A percentile compares a stretch with the other conserved stretches of the same genome.
Conservation (phyloP, 495 filamentous ascomycete genomes). For the Cudoniella acicularis region DNA sequence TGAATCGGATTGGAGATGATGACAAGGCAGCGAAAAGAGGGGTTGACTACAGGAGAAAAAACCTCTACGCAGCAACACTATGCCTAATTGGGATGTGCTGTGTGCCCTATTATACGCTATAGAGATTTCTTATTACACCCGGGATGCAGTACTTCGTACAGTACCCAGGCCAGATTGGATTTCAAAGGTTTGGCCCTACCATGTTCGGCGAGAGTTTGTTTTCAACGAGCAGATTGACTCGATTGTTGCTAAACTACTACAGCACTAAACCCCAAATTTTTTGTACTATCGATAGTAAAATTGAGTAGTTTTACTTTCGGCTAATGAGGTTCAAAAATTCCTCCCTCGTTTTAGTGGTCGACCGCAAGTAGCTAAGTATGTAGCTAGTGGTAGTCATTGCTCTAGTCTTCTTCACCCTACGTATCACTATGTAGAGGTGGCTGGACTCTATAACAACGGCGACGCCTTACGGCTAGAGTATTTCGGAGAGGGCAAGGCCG, state of each 20-base stretch:
- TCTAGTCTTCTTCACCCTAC: slow-evolving; percentile 65
- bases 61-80: slow-evolving; percentile 4
- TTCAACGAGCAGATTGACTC: no score
- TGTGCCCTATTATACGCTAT: background rate
- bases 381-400: slow-evolving; percentile 91
- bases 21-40: slow-evolving; percentile 6
- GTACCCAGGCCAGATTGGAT: no score
- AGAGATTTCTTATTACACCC: background rate
- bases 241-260: no score
- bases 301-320: no score
- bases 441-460: slow-evolving; percentile 96
- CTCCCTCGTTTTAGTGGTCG: slow-evolving; percentile 87
- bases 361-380: slow-evolving; percentile 90
- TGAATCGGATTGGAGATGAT: slow-evolving; percentile 3
- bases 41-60: slow-evolving; percentile 2
- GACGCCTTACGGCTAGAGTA: slow-evolving; percentile 90
- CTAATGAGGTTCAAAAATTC: slow-evolving; percentile 92
- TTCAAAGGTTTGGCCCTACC: no score
- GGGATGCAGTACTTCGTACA: no score
- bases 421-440: slow-evolving; percentile 92
- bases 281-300: no score
- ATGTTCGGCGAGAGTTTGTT: no score
- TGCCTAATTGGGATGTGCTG: slow-evolving; percentile 2
- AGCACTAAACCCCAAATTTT: no score
- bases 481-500: slow-evolving; percentile 86